Percentiles rank a stretch among this genome's conserved stretches.
Evolutionary conservation across 2,329 filamentous ascomycete genomes (phyloP).

Genomic region (Dryadomyces sulphureus): DNA sequence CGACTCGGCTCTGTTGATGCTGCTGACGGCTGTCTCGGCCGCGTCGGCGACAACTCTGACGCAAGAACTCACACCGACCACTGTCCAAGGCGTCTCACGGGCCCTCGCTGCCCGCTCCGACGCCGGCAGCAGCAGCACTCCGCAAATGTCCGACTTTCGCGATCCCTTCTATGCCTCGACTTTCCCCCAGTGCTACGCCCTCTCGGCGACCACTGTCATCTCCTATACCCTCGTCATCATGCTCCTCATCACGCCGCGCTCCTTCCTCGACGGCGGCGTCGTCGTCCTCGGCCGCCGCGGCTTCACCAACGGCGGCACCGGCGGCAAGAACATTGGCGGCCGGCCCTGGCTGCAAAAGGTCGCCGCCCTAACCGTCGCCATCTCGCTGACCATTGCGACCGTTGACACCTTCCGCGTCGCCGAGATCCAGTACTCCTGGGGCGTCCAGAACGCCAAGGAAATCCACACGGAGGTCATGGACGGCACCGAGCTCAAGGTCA

Average conservation of each 20-base stretch:
- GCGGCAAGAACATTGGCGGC: conserved; percentile 73
- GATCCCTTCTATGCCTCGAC: conserved; percentile 91
- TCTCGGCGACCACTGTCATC: conserved; percentile 80
- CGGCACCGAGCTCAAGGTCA: conserved; percentile 74
- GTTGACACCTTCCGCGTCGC: conserved; percentile 81
- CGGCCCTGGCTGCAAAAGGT: conserved; percentile 88
- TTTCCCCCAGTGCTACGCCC: conserved; percentile 83
- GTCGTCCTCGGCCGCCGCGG: conserved; percentile 69
- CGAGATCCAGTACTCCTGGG: conserved; percentile 62
- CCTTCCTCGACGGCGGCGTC: conserved; percentile 74
- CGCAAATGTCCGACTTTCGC: conserved; percentile 47
- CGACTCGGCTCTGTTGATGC: conserved; percentile 2
- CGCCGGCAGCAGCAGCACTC: conserved; percentile 14
- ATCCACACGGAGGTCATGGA: conserved; percentile 70
- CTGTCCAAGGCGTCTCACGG: conserved; percentile 26
- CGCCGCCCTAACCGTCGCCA: conserved; percentile 55
- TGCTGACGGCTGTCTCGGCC: too few relatives aligned
- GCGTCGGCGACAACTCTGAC: too few relatives aligned
- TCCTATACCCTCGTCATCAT: conserved; percentile 89
- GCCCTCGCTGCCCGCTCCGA: conserved; percentile 16
- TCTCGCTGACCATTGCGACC: conserved; percentile 87
- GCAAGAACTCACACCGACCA: not conserved
- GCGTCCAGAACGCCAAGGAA: conserved; percentile 63
- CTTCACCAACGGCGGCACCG: conserved; percentile 69
- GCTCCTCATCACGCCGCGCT: conserved; percentile 86